These are phyloP conservation scores for Ustilago lituana DNA, from an alignment of 1,284 basidiomycete genomes.

Conservation along the genomic window DNA sequence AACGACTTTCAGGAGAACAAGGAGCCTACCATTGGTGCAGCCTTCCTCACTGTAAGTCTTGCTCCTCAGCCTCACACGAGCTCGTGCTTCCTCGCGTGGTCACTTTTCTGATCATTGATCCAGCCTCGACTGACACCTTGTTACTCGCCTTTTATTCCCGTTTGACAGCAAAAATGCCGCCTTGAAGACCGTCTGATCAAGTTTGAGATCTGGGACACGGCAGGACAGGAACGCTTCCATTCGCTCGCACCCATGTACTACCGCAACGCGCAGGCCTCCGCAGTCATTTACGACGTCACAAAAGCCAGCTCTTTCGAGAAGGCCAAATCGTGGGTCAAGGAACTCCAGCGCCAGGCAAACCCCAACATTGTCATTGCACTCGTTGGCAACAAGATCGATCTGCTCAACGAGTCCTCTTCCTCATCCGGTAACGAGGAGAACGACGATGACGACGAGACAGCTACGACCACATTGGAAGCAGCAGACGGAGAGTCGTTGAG, in stretches of 20 bases:
- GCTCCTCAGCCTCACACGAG: too few species aligned
- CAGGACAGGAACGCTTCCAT: constrained; percentile 93
- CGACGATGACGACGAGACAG: constrained; percentile 65
- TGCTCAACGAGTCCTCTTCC: constrained; percentile 76
- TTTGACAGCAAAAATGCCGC: constrained; percentile 72
- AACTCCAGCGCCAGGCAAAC: constrained; percentile 97
- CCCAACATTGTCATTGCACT: constrained; percentile 91
- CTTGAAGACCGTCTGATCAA: constrained; percentile 77
- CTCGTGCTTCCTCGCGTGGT: too few species aligned
- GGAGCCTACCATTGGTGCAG: constrained; percentile 97
- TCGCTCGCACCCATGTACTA: constrained; percentile 97
- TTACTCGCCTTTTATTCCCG: neutral
- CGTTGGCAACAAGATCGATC: constrained; percentile 74
- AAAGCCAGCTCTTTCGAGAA: constrained; percentile 91
- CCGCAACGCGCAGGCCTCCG: constrained; percentile 96
- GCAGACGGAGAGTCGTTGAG: constrained; percentile 42
- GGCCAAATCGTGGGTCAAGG: constrained; percentile 99
- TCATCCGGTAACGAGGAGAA: constrained; percentile 57
- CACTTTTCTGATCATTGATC: too few species aligned
- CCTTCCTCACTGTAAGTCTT: constrained; percentile 72
- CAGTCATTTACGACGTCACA: constrained; percentile 97
- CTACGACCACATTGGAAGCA: constrained; percentile 68
- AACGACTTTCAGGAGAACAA: constrained; percentile 97
- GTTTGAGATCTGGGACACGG: constrained; percentile 96
- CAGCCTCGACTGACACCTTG: neutral